A percentile compares a stretch with the other conserved stretches of the same genome.
Evolutionary conservation across 306 rosid genomes (phyloP).

Genomic region (Sechiopsis laciniata): DNA sequence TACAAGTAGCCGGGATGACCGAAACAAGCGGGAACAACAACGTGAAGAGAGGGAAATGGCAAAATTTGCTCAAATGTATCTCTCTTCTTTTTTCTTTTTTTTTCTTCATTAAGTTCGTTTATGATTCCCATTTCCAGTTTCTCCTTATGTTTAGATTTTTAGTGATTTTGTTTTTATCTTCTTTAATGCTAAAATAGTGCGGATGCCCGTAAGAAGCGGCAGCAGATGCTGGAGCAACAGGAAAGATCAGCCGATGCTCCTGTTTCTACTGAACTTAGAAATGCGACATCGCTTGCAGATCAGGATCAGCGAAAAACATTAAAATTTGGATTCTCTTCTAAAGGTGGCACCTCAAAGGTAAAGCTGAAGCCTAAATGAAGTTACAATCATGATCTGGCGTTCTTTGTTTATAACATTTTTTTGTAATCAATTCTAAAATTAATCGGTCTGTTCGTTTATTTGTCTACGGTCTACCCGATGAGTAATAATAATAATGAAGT

Average conservation of each 20-base stretch:
- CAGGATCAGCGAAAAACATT: slow-evolving; percentile 81
- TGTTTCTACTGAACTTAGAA: slow-evolving; percentile 47
- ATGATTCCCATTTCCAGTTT: not conserved
- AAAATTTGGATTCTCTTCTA: slow-evolving; percentile 90
- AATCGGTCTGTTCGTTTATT: not conserved
- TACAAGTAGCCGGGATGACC: slow-evolving; percentile 73
- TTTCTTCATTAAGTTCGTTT: not conserved
- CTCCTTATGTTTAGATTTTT: not conserved
- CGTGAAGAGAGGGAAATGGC: slow-evolving; percentile 87
- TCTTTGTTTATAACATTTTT: not conserved
- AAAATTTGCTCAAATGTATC: slow-evolving; percentile 81
- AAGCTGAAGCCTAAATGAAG: not conserved
- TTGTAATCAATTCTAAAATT: not conserved
- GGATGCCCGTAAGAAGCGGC: slow-evolving; percentile 82
- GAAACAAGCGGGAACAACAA: slow-evolving; percentile 88
- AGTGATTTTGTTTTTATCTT: not conserved
- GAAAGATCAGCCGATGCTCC: slow-evolving; percentile 47
- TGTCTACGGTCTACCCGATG: not conserved
- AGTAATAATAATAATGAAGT: not conserved
- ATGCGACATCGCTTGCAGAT: slow-evolving; percentile 61
- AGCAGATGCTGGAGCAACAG: slow-evolving; percentile 56
- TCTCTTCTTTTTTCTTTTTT: no score
- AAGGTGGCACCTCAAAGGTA: slow-evolving; percentile 70
- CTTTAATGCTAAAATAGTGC: slow-evolving; percentile 42
- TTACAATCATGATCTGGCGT: not conserved